Evolutionary conservation across 2,329 filamentous ascomycete species (phyloP).

Genomic region (Calycina herbarum): DNA sequence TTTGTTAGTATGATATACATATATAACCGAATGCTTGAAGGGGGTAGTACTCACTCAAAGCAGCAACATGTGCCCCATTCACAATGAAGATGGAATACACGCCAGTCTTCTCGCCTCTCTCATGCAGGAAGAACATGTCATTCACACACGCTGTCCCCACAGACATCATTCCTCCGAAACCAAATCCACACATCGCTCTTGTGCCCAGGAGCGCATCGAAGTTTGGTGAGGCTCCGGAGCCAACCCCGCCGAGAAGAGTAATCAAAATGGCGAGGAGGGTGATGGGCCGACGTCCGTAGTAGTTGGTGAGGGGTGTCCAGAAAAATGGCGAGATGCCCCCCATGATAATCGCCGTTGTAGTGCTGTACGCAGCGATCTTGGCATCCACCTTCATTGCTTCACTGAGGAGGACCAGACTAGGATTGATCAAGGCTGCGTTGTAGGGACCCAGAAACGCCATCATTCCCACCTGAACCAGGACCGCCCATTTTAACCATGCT

Average conservation of each 20-base stretch:
- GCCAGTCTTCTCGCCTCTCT: slow-evolving; percentile 35
- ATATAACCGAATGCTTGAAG: not conserved
- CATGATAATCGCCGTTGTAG: slow-evolving; percentile 33
- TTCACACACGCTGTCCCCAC: slow-evolving; percentile 35
- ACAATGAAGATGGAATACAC: slow-evolving; percentile 36
- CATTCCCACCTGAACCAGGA: slow-evolving; percentile 35
- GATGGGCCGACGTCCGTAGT: slow-evolving; percentile 35
- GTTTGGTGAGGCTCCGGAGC: slow-evolving; percentile 26
- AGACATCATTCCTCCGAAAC: slow-evolving; percentile 36
- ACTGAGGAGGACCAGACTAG: slow-evolving; percentile 33
- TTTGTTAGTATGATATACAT: slow-evolving; percentile 8
- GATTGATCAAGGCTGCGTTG: slow-evolving; percentile 35
- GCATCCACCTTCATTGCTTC: slow-evolving; percentile 27
- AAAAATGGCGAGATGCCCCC: slow-evolving; percentile 36
- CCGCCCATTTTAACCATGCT: slow-evolving; percentile 36
- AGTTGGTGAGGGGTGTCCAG: slow-evolving; percentile 32
- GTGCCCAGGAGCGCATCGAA: slow-evolving; percentile 32
- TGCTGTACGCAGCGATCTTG: slow-evolving; percentile 33
- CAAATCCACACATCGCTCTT: slow-evolving; percentile 32
- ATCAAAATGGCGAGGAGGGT: slow-evolving; percentile 32
- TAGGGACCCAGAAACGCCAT: slow-evolving; percentile 37
- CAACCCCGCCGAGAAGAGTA: slow-evolving; percentile 33
- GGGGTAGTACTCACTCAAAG: slow-evolving; percentile 26
- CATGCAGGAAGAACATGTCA: slow-evolving; percentile 37
- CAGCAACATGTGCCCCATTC: slow-evolving; percentile 36